A percentile compares a stretch with the other conserved stretches of the same genome.
Evolutionary conservation across 2,329 filamentous ascomycete genomes (phyloP).

Genomic region (Aureobasidium zeae): DNA sequence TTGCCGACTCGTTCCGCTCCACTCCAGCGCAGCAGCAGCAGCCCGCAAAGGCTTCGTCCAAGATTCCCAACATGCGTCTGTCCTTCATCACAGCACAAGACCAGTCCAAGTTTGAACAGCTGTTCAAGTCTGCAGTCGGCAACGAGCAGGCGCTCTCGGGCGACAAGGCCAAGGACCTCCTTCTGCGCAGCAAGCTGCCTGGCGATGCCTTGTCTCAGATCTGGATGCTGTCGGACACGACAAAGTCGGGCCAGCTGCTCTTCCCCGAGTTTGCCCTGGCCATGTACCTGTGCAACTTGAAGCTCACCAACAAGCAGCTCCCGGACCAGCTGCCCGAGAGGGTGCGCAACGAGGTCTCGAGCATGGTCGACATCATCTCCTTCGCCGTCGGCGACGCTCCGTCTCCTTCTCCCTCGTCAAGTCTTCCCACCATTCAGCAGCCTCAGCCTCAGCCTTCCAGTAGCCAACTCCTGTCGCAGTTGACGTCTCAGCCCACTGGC

Average conservation of each 20-base stretch:
- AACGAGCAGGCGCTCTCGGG: slow-evolving; percentile 76
- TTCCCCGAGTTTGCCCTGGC: slow-evolving; percentile 96
- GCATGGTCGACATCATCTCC: slow-evolving; percentile 99
- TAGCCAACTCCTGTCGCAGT: slow-evolving; percentile 47
- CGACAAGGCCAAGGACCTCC: slow-evolving; percentile 82
- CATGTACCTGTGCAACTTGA: slow-evolving; percentile 97
- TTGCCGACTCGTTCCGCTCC: slow-evolving; percentile 53
- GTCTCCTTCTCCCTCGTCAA: slow-evolving; percentile 42
- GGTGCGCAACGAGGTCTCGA: slow-evolving; percentile 92
- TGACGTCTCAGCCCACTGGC: slow-evolving; percentile 46
- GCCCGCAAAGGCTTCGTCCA: slow-evolving; percentile 56
- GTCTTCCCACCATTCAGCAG: slow-evolving; percentile 43
- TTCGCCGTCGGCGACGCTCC: slow-evolving; percentile 76
- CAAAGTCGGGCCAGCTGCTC: slow-evolving; percentile 87
- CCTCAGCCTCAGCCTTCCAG: slow-evolving; percentile 56
- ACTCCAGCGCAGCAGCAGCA: slow-evolving; percentile 47
- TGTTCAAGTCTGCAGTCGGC: slow-evolving; percentile 92
- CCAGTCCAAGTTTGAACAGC: slow-evolving; percentile 91
- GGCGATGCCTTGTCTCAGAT: slow-evolving; percentile 86
- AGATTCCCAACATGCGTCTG: slow-evolving; percentile 86
- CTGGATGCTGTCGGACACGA: slow-evolving; percentile 84
- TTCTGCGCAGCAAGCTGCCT: slow-evolving; percentile 78
- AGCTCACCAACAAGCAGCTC: slow-evolving; percentile 74
- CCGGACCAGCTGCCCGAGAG: slow-evolving; percentile 69
- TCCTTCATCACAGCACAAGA: slow-evolving; percentile 94